phyloP scores from a whole-genome alignment of 2,329 filamentous ascomycete species.

The Penicillium thymicola region DNA sequence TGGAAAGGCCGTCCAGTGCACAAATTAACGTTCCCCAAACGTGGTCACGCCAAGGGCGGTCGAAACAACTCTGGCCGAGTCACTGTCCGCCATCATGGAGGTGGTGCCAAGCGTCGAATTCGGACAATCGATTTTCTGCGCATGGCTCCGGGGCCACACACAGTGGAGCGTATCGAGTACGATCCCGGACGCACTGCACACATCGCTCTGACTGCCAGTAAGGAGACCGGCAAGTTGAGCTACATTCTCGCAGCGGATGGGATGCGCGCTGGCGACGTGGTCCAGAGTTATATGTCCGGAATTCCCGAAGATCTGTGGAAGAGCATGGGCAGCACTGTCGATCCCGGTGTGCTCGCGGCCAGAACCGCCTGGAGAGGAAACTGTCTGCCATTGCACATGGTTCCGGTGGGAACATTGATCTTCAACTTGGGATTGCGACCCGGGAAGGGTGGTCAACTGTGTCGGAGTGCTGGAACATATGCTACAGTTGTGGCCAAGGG shows the following conservation, averaged over 20 bases:
- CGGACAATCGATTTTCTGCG: slow-evolving; percentile 86
- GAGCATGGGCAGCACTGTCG: slow-evolving; percentile 87
- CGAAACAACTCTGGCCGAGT: slow-evolving; percentile 83
- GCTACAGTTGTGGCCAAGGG: slow-evolving; percentile 87
- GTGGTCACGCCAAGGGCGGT: slow-evolving; percentile 88
- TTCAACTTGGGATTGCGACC: slow-evolving; percentile 80
- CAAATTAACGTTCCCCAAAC: slow-evolving; percentile 84
- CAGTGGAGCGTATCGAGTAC: slow-evolving; percentile 92
- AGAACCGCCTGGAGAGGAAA: slow-evolving; percentile 94
- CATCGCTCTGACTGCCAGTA: slow-evolving; percentile 78
- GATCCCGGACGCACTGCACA: slow-evolving; percentile 92
- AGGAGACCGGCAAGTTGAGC: slow-evolving; percentile 70
- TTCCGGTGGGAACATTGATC: slow-evolving; percentile 88
- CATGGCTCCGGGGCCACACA: slow-evolving; percentile 72
- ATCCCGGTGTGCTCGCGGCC: slow-evolving; percentile 92
- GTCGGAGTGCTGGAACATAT: slow-evolving; percentile 89
- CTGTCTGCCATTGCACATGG: slow-evolving; percentile 91
- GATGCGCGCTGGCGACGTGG: slow-evolving; percentile 82
- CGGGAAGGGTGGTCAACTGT: slow-evolving; percentile 78
- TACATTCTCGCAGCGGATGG: slow-evolving; percentile 97
- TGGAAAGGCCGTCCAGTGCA: slow-evolving; percentile 88
- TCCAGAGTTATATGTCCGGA: slow-evolving; percentile 87
- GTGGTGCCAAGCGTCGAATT: slow-evolving; percentile 88
- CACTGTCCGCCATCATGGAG: slow-evolving; percentile 87
- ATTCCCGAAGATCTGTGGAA: slow-evolving; percentile 83